These are phyloP conservation scores for Phytophthora pluvialis DNA, from an alignment of 352 stramenopile genomes.

Conservation along the genomic window DNA sequence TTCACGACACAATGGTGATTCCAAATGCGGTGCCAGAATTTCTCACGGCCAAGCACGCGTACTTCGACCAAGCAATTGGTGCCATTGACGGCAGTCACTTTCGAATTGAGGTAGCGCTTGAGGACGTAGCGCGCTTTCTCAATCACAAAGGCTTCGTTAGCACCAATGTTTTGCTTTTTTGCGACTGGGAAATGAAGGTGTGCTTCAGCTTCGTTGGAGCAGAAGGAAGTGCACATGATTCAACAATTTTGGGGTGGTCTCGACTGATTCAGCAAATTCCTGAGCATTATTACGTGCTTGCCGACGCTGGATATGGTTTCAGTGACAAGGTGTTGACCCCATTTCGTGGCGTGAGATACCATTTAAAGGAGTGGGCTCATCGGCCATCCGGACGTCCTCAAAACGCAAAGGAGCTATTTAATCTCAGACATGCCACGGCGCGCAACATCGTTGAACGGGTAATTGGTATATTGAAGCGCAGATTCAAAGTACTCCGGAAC, in stretches of 20 bases:
- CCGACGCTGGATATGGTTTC: slow-evolving; percentile 18
- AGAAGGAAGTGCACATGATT: slow-evolving; percentile 17
- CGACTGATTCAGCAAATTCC: background rate
- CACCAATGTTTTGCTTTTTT: slow-evolving; percentile 7
- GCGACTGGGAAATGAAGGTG: slow-evolving; percentile 5
- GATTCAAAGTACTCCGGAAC: slow-evolving; percentile 7
- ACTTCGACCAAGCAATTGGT: slow-evolving; percentile 9
- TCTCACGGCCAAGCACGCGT: background rate
- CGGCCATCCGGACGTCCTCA: background rate
- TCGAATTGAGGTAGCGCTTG: background rate
- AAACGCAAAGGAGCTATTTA: slow-evolving; percentile 27
- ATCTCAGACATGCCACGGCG: slow-evolving; percentile 14
- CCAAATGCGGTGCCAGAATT: background rate
- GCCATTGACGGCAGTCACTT: slow-evolving; percentile 20
- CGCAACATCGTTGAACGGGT: slow-evolving; percentile 22
- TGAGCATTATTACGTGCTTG: slow-evolving; percentile 1
- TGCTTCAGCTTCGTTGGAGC: slow-evolving; percentile 4
- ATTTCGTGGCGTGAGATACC: slow-evolving; percentile 17
- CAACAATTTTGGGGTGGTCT: slow-evolving; percentile 1
- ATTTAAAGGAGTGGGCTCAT: slow-evolving; percentile 28
- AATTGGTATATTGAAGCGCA: slow-evolving; percentile 24
- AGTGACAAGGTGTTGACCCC: slow-evolving; percentile 6
- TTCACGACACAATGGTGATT: background rate
- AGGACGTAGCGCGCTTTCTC: background rate
- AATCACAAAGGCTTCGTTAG: slow-evolving; percentile 7